Evolutionary conservation across 164 flowering plant genomes (phyloP), one percentile per base, ranked within the genome.

Genomic region (Annona cherimola): DNA sequence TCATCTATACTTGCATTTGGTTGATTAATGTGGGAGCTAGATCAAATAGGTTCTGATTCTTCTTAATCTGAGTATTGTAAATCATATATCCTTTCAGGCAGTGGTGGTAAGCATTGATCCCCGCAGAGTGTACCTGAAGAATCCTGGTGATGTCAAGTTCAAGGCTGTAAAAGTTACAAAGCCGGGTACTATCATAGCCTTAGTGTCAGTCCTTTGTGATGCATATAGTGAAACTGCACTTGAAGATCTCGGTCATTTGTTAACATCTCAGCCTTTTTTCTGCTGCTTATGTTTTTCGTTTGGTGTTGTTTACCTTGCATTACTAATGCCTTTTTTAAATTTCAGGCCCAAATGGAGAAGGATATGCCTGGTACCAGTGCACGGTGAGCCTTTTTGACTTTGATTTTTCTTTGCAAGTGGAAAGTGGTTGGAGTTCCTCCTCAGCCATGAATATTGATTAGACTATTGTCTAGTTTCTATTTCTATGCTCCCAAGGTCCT

Each of bases 81-180:
- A 72, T 35, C 7, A 26, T 45, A 59, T 64, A 64, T 40, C 54
- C 44, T 72, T 59, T 26, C 60, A 95, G 99, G 99, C 99, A 67
- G 99, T 95, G 69, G 98, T 95, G 79, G 97, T 95, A 66, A 93
- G 99, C 76, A 91, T 95, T 79, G 99, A 95, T 85, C 99, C 99
- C 71, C 91, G 95, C 69, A 84, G 98, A 75, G 85, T 93, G 43
- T 95, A 91, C 76, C 61, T 93, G 71, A 88, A 79, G 45, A 77
- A 76, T 77, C 91, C 93, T 65, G 70, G 78, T 71, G 94, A 93
- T 77, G 89, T 89, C 44, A 84, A 80, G 45, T 91, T 90, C 83
- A 87, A 89, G 81, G 68, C 89, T 42, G 76, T 88, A 45, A 83
- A 78, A 83, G 81, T 90, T 35, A 82, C 89, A 68, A 88, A 79